Conservation (phyloP, 257 asterid species). For the Plantago ovata region DNA sequence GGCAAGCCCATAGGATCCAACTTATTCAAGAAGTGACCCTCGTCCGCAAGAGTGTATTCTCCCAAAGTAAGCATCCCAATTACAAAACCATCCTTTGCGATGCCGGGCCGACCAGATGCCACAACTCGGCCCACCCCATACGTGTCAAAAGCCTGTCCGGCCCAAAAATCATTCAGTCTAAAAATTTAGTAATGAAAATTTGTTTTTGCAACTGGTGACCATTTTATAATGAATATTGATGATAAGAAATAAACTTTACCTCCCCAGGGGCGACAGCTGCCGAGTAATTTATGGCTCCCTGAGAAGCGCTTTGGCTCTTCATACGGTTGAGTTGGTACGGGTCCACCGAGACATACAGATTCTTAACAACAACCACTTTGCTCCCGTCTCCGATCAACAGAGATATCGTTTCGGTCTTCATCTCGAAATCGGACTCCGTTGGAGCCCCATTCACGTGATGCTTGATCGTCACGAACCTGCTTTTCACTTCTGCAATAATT, state of each 20-base stretch:
- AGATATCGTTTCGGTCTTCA: constrained; percentile 23
- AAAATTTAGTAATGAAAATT: no score
- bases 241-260: constrained; percentile 18
- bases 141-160: constrained; percentile 42
- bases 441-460: constrained; percentile 32
- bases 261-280: constrained; percentile 38
- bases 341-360: constrained; percentile 55
- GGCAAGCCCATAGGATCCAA: constrained; percentile 61
- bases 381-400: constrained; percentile 8
- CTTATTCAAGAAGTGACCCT: constrained; percentile 51
- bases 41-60: constrained; percentile 47
- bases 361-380: constrained; percentile 40
- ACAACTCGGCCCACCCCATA: constrained; percentile 71
- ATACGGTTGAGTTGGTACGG: constrained; percentile 68
- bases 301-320: constrained; percentile 49
- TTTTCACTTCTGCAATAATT: constrained; percentile 28
- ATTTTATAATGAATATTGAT: no score
- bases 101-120: constrained; percentile 43
- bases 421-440: constrained; percentile 28
- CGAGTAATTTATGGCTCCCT: constrained; percentile 32
- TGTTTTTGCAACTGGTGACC: neutral
- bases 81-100: constrained; percentile 51
- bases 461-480: constrained; percentile 26
- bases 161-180: no score
- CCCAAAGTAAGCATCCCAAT: constrained; percentile 71